Conservation (phyloP, 1,139 yeast genomes). For the Nematodospora anomalae region DNA sequence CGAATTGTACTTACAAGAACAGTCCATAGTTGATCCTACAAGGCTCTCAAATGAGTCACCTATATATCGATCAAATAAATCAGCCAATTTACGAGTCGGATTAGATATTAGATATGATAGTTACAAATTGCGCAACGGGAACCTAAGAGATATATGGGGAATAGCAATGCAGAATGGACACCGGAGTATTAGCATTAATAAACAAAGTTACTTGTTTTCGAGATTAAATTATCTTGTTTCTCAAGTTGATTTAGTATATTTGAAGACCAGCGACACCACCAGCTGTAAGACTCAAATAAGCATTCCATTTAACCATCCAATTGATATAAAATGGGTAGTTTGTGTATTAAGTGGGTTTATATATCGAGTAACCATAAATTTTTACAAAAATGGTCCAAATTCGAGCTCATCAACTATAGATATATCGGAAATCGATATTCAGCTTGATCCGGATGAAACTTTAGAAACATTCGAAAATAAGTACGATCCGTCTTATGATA, state of each 20-base stretch:
- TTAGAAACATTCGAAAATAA: conserved; percentile 21
- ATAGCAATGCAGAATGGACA: conserved; percentile 6
- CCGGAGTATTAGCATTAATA: conserved; percentile 20
- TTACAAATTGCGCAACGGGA: conserved; percentile 68
- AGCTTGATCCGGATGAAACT: conserved; percentile 6
- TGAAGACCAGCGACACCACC: no score
- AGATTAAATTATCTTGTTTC: conserved; percentile 27
- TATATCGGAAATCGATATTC: conserved; percentile 4
- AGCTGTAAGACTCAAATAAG: conserved; percentile 8
- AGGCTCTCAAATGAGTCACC: conserved; percentile 62
- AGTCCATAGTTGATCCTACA: conserved; percentile 57
- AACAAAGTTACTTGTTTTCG: conserved; percentile 16
- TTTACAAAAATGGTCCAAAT: conserved; percentile 11
- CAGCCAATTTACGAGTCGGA: conserved; percentile 63
- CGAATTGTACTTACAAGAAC: conserved; percentile 57
- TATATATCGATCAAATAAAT: conserved; percentile 58
- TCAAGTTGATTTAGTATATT: conserved; percentile 6
- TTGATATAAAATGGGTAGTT: conserved; percentile 14
- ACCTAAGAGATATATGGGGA: conserved; percentile 64
- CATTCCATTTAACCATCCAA: conserved; percentile 5
- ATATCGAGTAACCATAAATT: conserved; percentile 15
- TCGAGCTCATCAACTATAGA: conserved; percentile 1
- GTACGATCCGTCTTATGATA: conserved; percentile 36
- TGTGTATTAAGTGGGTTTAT: conserved; percentile 15
- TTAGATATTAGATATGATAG: conserved; percentile 58